Percentiles rank a stretch among this genome's conserved stretches.
These are phyloP conservation scores for Lathyrus tuberosus DNA, from an alignment of 306 rosid species.

Conservation along the genomic window DNA sequence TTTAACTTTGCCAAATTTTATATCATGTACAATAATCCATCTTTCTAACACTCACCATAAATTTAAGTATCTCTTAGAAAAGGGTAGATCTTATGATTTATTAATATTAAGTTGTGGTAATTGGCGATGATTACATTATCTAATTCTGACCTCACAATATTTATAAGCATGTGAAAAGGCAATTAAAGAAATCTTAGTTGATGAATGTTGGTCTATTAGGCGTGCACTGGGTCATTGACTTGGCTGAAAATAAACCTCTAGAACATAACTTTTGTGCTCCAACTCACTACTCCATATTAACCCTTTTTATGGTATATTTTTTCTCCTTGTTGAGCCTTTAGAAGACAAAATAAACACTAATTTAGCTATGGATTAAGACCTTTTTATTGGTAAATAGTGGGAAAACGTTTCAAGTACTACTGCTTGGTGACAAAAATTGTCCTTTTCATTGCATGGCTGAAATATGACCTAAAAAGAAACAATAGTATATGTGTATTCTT, in stretches of 20 bases:
- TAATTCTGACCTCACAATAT: constrained; percentile 23
- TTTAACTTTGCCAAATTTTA: no score
- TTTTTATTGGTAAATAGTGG: constrained; percentile 34
- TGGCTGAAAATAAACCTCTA: constrained; percentile 39
- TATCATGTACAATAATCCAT: no score
- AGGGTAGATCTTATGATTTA: no score
- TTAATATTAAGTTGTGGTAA: no score
- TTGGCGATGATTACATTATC: neutral
- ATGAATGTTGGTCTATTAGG: constrained; percentile 41
- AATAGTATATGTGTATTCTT: constrained; percentile 20
- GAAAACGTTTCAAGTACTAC: constrained; percentile 15
- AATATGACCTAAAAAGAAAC: constrained; percentile 38
- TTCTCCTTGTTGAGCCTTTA: neutral
- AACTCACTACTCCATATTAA: constrained; percentile 60
- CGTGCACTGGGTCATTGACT: constrained; percentile 49
- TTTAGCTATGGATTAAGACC: constrained; percentile 19
- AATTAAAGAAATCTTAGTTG: constrained; percentile 24
- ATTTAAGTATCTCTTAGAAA: no score
- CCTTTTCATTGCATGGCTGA: constrained; percentile 45
- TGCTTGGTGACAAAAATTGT: constrained; percentile 31
- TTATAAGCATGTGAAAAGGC: constrained; percentile 15
- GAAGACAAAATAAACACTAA: constrained; percentile 38
- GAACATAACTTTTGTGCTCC: constrained; percentile 60
- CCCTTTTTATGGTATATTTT: constrained; percentile 22
- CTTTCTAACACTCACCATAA: no score